Conservation (phyloP, 1,284 basidiomycete species). For the Fomes fomentarius region DNA sequence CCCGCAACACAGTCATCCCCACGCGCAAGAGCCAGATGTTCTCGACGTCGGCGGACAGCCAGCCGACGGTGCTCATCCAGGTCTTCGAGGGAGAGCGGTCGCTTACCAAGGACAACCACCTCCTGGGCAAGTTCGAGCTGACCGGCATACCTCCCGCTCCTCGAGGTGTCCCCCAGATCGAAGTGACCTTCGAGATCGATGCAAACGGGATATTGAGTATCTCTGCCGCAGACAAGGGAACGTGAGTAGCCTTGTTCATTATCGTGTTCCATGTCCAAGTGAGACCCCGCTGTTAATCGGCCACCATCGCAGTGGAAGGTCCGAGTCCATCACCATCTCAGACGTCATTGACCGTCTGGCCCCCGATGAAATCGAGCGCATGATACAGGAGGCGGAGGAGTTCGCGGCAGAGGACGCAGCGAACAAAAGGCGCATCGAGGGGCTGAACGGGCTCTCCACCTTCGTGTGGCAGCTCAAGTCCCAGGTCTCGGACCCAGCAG, state of each 20-base stretch:
- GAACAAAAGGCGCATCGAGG: constrained; percentile 86
- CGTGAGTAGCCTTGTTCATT: constrained; percentile 51
- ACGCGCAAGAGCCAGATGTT: constrained; percentile 99
- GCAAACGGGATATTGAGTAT: constrained; percentile 93
- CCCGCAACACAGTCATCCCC: constrained; percentile 96
- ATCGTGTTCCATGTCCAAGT: not conserved
- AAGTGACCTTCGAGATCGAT: constrained; percentile 94
- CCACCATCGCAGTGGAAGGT: constrained; percentile 67
- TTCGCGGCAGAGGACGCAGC: constrained; percentile 87
- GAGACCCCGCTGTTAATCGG: not conserved
- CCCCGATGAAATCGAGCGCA: constrained; percentile 87
- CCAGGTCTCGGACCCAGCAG: constrained; percentile 85
- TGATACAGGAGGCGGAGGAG: constrained; percentile 89
- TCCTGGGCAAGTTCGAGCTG: constrained; percentile 96
- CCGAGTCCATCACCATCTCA: constrained; percentile 88
- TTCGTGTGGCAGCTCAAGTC: constrained; percentile 85
- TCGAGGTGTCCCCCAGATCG: constrained; percentile 93
- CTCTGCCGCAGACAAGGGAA: constrained; percentile 88
- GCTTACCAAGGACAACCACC: constrained; percentile 97
- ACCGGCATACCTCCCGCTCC: constrained; percentile 92
- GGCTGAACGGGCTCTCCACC: constrained; percentile 79
- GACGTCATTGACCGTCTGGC: constrained; percentile 85
- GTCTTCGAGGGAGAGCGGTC: constrained; percentile 96
- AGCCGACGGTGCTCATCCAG: constrained; percentile 87
- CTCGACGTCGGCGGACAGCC: constrained; percentile 97